Evolutionary conservation across 768 basidiomycete species (phyloP), one percentile per base, ranked within the genome.

Genomic region (Boletus coccyginus): DNA sequence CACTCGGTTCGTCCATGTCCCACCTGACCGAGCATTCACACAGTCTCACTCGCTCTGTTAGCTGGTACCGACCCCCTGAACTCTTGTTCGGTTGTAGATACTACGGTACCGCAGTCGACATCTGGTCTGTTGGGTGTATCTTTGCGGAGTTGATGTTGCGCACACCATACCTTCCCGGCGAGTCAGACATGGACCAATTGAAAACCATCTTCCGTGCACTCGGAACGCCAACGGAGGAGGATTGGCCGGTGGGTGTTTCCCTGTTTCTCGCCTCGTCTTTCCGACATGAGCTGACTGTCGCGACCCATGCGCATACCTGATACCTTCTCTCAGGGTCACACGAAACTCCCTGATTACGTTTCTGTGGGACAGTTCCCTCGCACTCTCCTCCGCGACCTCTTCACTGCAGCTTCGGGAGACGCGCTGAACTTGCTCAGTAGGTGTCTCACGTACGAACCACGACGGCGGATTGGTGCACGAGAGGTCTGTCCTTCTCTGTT

Each of bases 21-120:
- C 59, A 38, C 49, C 59, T n/a, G 44, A 16, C 13, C 21, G 19
- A 12, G 35, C 29, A 10, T 56, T 21, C 50, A 31, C 13, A 7
- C 38, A 21, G 21, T 42, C 52, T 59, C 39, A 46, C 59, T 46
- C 29, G 42, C 38, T 19, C 9, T 4, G n/a, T n/a, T 42, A 96
- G 96, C 62, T 99, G 97, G 97, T 99, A 99, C 68, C 90, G 97
- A 3, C 93, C 96, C 5, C 95, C 97, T 16, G 96, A 99, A 70
- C 81, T 99, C 11, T 78, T 99, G 7, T 96, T 92, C 60, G 95
- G 94, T 38, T 82, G 90, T 52, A 80, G 95, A 27, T 90, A 92
- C 70, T 98, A 99, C 71, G 84, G 92, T 65, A 86, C 92, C 2
- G 88, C 89, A 0, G 94, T 97, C 55, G 96, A 99, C 71, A 84